Conservation (phyloP, 805 yeast species). For the Tetrapisispora namnaoensis region DNA sequence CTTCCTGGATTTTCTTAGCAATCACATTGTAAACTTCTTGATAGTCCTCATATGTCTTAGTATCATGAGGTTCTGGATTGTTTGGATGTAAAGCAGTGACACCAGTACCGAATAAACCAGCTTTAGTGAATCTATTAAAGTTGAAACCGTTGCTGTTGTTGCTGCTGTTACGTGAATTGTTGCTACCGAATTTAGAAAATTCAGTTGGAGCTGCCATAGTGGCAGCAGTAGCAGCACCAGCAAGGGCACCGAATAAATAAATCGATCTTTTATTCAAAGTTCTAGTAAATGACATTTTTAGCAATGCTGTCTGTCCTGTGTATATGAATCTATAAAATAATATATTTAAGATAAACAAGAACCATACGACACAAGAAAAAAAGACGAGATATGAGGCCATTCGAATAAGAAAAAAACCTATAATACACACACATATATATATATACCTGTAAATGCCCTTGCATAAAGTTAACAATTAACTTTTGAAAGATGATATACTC, state of each 20-base stretch:
- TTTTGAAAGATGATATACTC: too few relatives aligned
- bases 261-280: slow-evolving; percentile 16
- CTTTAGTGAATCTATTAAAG: slow-evolving; percentile 12
- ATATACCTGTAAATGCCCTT: too few relatives aligned
- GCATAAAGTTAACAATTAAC: too few relatives aligned
- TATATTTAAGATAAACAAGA: too few relatives aligned
- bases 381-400: too few relatives aligned
- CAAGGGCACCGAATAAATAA: slow-evolving; percentile 22
- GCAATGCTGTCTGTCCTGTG: neutral
- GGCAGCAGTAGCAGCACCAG: slow-evolving; percentile 26
- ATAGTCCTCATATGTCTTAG: slow-evolving; percentile 38
- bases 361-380: too few relatives aligned
- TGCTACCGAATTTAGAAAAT: neutral
- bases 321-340: too few relatives aligned
- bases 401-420: too few relatives aligned
- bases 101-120: slow-evolving; percentile 22
- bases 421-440: too few relatives aligned
- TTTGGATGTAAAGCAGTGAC: slow-evolving; percentile 30
- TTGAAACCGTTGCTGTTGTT: slow-evolving; percentile 7
- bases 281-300: slow-evolving; percentile 14
- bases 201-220: slow-evolving; percentile 15
- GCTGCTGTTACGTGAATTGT: slow-evolving; percentile 11
- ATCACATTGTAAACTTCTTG: slow-evolving; percentile 63
- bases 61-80: slow-evolving; percentile 25
- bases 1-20: slow-evolving; percentile 50